These are phyloP conservation scores for Solanum bulbocastanum DNA, from an alignment of 257 asterid species.

Conservation along the genomic window DNA sequence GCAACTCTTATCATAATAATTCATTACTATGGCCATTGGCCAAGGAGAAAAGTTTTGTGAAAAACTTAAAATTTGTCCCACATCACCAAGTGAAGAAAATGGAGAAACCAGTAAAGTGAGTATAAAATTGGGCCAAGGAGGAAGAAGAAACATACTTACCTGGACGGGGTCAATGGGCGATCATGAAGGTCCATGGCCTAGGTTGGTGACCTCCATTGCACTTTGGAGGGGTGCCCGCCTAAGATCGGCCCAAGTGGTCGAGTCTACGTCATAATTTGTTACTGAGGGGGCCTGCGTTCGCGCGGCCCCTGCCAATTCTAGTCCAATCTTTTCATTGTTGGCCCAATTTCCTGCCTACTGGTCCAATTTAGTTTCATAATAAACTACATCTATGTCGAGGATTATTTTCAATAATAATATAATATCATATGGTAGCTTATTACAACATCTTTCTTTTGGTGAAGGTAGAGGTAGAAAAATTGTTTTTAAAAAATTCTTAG, in stretches of 20 bases:
- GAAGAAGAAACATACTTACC: constrained; percentile 10
- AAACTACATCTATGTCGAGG: no score
- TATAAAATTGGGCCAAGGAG: neutral
- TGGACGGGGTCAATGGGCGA: constrained; percentile 18
- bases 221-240: constrained; percentile 5
- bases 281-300: neutral
- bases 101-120: neutral
- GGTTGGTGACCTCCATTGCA: constrained; percentile 23
- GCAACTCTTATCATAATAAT: neutral
- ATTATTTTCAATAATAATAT: no score
- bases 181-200: constrained; percentile 14
- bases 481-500: no score
- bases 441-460: no score
- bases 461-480: no score
- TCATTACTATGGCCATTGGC: neutral
- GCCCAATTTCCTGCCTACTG: neutral
- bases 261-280: neutral
- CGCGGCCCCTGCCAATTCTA: neutral
- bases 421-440: neutral
- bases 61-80: neutral
- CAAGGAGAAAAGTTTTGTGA: neutral
- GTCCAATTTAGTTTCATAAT: neutral
- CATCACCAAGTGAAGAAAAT: neutral
- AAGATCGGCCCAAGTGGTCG: neutral
- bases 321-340: rapidly evolving